These are phyloP conservation scores for Phaeotremella fagi DNA, from an alignment of 768 basidiomycete genomes.

Conservation along the genomic window DNA sequence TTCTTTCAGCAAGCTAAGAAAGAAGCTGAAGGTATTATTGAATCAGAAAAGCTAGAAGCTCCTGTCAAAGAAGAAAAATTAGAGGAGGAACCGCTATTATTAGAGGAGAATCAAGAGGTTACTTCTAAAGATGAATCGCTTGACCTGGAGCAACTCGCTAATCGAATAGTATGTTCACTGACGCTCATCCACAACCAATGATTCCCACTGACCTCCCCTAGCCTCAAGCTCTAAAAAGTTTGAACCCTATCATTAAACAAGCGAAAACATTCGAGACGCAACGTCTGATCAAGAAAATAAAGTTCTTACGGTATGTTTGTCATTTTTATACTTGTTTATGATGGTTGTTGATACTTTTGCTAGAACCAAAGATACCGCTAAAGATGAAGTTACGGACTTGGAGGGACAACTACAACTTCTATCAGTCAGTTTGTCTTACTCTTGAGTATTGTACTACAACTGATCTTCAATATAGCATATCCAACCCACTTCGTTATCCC, in stretches of 20 bases:
- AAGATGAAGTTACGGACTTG: constrained; percentile 52
- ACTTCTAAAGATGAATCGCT: too few species aligned
- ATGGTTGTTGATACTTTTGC: background rate
- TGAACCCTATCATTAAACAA: constrained; percentile 72
- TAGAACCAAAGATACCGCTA: constrained; percentile 35
- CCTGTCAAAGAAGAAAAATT: too few species aligned
- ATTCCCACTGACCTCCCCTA: constrained; percentile 41
- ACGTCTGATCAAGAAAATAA: constrained; percentile 76
- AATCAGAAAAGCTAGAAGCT: too few species aligned
- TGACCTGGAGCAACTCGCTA: constrained; percentile 9
- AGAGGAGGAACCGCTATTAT: too few species aligned
- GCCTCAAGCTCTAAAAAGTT: constrained; percentile 71
- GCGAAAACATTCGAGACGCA: constrained; percentile 74
- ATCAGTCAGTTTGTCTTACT: constrained; percentile 58
- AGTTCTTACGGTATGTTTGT: constrained; percentile 57
- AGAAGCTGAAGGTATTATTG: constrained; percentile 3
- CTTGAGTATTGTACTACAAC: background rate
- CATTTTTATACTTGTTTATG: background rate
- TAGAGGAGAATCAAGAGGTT: too few species aligned
- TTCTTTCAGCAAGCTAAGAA: constrained; percentile 4
- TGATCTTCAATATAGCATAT: constrained; percentile 52
- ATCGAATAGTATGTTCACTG: constrained; percentile 8
- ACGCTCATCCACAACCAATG: background rate
- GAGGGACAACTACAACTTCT: constrained; percentile 61
- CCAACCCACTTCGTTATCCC: constrained; percentile 59